Percentiles rank a stretch among this genome's conserved stretches.
Conservation (phyloP, 2,329 filamentous ascomycete genomes). For the Paradendryphiella salina region DNA sequence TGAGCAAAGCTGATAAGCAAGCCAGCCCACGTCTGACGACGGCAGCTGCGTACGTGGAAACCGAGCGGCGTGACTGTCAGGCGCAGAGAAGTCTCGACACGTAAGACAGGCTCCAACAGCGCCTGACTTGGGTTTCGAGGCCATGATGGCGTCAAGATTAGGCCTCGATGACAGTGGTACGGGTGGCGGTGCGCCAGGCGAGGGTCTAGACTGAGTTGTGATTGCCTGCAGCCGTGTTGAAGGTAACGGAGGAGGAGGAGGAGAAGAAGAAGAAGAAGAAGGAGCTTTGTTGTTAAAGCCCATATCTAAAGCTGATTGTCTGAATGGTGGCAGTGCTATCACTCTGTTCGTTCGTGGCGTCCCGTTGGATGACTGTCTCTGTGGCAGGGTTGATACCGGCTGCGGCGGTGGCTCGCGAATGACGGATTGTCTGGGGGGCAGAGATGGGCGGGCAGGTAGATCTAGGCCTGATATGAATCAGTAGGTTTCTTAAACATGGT, state of each 20-base stretch:
- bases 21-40: conserved; percentile 67
- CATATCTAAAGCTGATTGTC: conserved; percentile 52
- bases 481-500: neutral
- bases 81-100: conserved; percentile 84
- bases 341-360: conserved; percentile 15
- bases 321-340: conserved; percentile 43
- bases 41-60: conserved; percentile 76
- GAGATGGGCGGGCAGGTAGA: conserved; percentile 25
- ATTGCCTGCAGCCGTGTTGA: conserved; percentile 24
- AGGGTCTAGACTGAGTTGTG: conserved; percentile 9
- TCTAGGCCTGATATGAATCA: conserved; percentile 4
- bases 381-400: conserved; percentile 21
- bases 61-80: conserved; percentile 75
- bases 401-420: conserved; percentile 16
- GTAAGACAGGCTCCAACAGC: conserved; percentile 62
- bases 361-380: conserved; percentile 16
- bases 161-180: conserved; percentile 60
- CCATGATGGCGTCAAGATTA: conserved; percentile 60
- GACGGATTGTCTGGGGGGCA: conserved; percentile 25
- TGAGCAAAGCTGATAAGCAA: conserved; percentile 76
- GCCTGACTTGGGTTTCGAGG: conserved; percentile 45
- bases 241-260: conserved; percentile 40
- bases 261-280: conserved; percentile 38
- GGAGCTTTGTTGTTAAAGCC: conserved; percentile 52
- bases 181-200: conserved; percentile 50